Evolutionary conservation across 768 basidiomycete species (phyloP).

Genomic region (Boletus vermiculosoides): DNA sequence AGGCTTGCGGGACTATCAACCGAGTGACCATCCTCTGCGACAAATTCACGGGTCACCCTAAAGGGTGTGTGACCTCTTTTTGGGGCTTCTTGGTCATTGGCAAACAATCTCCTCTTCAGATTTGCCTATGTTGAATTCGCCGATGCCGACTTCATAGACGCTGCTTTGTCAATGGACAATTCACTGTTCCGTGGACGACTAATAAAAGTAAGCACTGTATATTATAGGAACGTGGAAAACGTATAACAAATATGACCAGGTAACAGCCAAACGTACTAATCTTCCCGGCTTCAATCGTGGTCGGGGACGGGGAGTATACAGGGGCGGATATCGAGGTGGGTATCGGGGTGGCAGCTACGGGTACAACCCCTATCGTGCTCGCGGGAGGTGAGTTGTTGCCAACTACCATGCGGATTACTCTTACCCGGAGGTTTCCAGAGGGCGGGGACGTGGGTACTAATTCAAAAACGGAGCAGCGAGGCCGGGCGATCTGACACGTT

Average conservation of each 20-base stretch:
- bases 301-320: constrained; percentile 67
- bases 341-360: constrained; percentile 53
- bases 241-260: constrained; percentile 46
- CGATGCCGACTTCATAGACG: constrained; percentile 86
- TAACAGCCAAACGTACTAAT: constrained; percentile 94
- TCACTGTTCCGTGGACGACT: constrained; percentile 92
- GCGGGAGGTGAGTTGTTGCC: constrained; percentile 63
- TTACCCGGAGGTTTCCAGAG: constrained; percentile 40
- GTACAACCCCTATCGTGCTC: constrained; percentile 55
- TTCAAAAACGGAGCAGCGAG: constrained; percentile 24
- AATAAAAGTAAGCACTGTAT: constrained; percentile 66
- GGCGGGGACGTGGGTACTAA: constrained; percentile 70
- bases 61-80: constrained; percentile 62
- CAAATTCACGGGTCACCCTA: constrained; percentile 99
- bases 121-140: constrained; percentile 99
- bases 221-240: background rate
- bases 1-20: constrained; percentile 97
- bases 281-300: constrained; percentile 89
- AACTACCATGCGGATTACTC: constrained; percentile 11
- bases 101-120: constrained; percentile 41
- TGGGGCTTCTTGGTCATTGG: constrained; percentile 3
- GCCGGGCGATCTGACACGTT: constrained; percentile 11
- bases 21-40: constrained; percentile 98
- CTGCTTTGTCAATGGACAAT: constrained; percentile 91
- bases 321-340: constrained; percentile 63